A percentile compares a stretch with the other conserved stretches of the same genome.
Conservation (phyloP, 805 yeast genomes). For the Suhomyces sp. region DNA sequence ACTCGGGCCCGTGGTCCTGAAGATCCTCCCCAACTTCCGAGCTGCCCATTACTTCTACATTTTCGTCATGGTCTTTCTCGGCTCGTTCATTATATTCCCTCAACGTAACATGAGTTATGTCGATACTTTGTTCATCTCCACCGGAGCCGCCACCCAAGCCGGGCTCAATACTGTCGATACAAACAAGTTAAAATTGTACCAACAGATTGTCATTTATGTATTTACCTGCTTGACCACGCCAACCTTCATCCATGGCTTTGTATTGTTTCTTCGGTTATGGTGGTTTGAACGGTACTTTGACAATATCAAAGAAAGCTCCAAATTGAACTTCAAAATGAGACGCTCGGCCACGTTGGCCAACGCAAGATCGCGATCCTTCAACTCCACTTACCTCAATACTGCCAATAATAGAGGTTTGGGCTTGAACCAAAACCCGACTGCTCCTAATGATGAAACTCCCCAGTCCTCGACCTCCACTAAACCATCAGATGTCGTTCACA, state of each 20-base stretch:
- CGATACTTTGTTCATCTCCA: constrained; percentile 73
- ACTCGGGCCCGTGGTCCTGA: constrained; percentile 40
- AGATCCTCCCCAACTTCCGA: constrained; percentile 51
- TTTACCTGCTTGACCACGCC: constrained; percentile 74
- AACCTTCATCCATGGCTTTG: constrained; percentile 76
- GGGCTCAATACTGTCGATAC: constrained; percentile 81
- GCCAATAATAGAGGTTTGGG: constrained; percentile 33
- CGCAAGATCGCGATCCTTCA: constrained; percentile 41
- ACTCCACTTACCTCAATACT: constrained; percentile 26
- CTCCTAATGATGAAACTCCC: constrained; percentile 6
- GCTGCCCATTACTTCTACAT: constrained; percentile 77
- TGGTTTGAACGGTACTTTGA: constrained; percentile 90
- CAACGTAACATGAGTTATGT: constrained; percentile 62
- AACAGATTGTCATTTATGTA: constrained; percentile 71
- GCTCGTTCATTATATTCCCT: constrained; percentile 78
- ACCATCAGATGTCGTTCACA: constrained; percentile 21
- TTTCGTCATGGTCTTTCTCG: constrained; percentile 52
- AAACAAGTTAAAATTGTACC: constrained; percentile 65
- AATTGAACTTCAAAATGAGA: constrained; percentile 75
- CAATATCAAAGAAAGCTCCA: constrained; percentile 74
- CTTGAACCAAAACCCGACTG: constrained; percentile 1
- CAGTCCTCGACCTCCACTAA: constrained; percentile 15
- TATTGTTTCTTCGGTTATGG: constrained; percentile 75
- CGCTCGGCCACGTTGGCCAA: constrained; percentile 72
- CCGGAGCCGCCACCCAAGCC: constrained; percentile 85